Percentiles rank a stretch among this genome's conserved stretches.
phyloP scores from a whole-genome alignment of 768 basidiomycete genomes.

The Leccinellum rugosiceps region DNA sequence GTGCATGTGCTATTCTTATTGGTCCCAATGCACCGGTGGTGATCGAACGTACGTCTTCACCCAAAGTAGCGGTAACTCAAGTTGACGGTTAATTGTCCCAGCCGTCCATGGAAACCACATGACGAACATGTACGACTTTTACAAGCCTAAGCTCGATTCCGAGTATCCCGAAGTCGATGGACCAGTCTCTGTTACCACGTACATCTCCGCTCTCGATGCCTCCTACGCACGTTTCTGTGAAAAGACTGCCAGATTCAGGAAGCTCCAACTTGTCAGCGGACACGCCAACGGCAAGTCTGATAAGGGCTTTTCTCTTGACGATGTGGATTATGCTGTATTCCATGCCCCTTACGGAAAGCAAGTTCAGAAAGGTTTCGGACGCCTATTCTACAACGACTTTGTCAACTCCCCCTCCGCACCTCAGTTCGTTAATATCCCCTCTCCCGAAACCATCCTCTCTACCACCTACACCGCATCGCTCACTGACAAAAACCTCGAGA shows the following conservation, averaged over 20 bases:
- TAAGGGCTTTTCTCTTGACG: slow-evolving; percentile 64
- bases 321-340: slow-evolving; percentile 92
- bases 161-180: slow-evolving; percentile 98
- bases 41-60: slow-evolving; percentile 76
- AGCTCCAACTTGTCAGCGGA: slow-evolving; percentile 37
- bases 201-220: slow-evolving; percentile 89
- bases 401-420: slow-evolving; percentile 67
- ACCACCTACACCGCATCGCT: slow-evolving; percentile 71
- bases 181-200: slow-evolving; percentile 92
- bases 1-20: slow-evolving; percentile 91
- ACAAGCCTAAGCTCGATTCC: slow-evolving; percentile 94
- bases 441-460: slow-evolving; percentile 66
- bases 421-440: slow-evolving; percentile 65
- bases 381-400: slow-evolving; percentile 92
- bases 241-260: slow-evolving; percentile 69
- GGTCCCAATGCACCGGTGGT: slow-evolving; percentile 95
- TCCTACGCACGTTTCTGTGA: slow-evolving; percentile 83
- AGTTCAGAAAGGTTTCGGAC: slow-evolving; percentile 94
- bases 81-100: slow-evolving; percentile 33
- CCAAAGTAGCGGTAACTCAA: neutral
- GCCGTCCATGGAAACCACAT: slow-evolving; percentile 96
- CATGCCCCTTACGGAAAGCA: slow-evolving; percentile 99
- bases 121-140: slow-evolving; percentile 98
- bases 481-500: slow-evolving; percentile 93
- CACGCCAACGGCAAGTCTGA: slow-evolving; percentile 33